Conservation (phyloP, 2,329 filamentous ascomycete species). For the Talaromyces sp. region DNA sequence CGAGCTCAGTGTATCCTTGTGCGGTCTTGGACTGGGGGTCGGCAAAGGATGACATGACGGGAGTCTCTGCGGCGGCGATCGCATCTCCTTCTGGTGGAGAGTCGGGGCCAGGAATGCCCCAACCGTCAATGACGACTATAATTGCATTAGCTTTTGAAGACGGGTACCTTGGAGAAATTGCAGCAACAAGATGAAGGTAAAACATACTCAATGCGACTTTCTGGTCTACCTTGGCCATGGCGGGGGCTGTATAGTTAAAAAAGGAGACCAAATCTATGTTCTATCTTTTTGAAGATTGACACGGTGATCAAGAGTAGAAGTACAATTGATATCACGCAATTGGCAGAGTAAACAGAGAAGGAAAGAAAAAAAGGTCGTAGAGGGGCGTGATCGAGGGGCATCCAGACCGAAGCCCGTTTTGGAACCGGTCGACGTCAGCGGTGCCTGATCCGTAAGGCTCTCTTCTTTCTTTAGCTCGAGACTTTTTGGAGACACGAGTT, state of each 20-base stretch:
- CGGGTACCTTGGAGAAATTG: background rate
- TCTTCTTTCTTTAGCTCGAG: slow-evolving; percentile 34
- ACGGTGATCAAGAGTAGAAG: background rate
- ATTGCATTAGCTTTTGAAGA: slow-evolving; percentile 29
- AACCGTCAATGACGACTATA: slow-evolving; percentile 96
- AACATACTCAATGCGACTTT: slow-evolving; percentile 66
- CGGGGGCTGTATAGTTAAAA: slow-evolving; percentile 27
- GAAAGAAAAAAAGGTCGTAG: slow-evolving; percentile 18
- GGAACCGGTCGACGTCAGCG: slow-evolving; percentile 39
- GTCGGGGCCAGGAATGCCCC: slow-evolving; percentile 79
- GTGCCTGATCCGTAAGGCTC: slow-evolving; percentile 15
- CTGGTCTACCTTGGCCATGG: slow-evolving; percentile 66
- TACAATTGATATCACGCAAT: background rate
- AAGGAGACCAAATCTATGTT: background rate
- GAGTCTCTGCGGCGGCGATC: slow-evolving; percentile 89
- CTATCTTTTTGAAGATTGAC: background rate
- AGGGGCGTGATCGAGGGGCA: slow-evolving; percentile 20
- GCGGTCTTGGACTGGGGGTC: slow-evolving; percentile 65
- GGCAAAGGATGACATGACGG: slow-evolving; percentile 86
- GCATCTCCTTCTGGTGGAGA: slow-evolving; percentile 90
- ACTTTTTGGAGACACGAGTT: background rate
- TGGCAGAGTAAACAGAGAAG: background rate
- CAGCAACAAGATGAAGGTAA: slow-evolving; percentile 23
- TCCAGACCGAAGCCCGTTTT: slow-evolving; percentile 24
- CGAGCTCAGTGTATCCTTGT: slow-evolving; percentile 86